These are phyloP conservation scores for Vitis riparia DNA, from an alignment of 164 flowering plant species.

Conservation along the genomic window DNA sequence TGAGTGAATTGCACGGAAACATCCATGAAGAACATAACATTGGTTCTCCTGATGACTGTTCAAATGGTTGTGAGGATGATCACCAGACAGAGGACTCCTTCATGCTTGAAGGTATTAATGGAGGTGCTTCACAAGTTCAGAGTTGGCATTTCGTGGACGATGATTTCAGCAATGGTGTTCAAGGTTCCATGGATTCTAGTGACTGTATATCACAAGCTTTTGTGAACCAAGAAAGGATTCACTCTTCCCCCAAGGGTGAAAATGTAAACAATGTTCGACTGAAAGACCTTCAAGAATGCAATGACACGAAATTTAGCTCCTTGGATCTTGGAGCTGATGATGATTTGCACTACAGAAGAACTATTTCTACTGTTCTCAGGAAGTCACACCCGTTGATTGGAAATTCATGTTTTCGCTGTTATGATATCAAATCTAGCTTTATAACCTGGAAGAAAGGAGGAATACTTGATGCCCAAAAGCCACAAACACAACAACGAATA, in stretches of 20 bases:
- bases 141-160: slow-evolving; percentile 73
- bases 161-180: slow-evolving; percentile 52
- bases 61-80: slow-evolving; percentile 50
- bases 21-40: slow-evolving; percentile 27
- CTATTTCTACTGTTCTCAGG: slow-evolving; percentile 50
- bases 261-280: slow-evolving; percentile 15
- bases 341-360: slow-evolving; percentile 54
- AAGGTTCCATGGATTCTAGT: slow-evolving; percentile 55
- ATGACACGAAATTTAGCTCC: slow-evolving; percentile 38
- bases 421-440: slow-evolving; percentile 51
- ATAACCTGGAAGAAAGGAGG: slow-evolving; percentile 52
- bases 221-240: slow-evolving; percentile 30
- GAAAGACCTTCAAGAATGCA: slow-evolving; percentile 43
- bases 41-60: slow-evolving; percentile 49
- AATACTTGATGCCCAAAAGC: slow-evolving; percentile 11
- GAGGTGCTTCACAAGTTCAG: slow-evolving; percentile 60
- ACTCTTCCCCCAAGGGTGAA: slow-evolving; percentile 26
- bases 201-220: slow-evolving; percentile 68
- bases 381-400: slow-evolving; percentile 34
- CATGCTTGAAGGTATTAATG: slow-evolving; percentile 52
- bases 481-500: slow-evolving; percentile 39
- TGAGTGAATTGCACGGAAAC: slow-evolving; percentile 19
- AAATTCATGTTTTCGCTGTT: slow-evolving; percentile 20
- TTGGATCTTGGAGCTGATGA: slow-evolving; percentile 44
- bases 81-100: slow-evolving; percentile 53